phyloP scores from a whole-genome alignment of 345 rosid species.

The Citrus australasica region DNA sequence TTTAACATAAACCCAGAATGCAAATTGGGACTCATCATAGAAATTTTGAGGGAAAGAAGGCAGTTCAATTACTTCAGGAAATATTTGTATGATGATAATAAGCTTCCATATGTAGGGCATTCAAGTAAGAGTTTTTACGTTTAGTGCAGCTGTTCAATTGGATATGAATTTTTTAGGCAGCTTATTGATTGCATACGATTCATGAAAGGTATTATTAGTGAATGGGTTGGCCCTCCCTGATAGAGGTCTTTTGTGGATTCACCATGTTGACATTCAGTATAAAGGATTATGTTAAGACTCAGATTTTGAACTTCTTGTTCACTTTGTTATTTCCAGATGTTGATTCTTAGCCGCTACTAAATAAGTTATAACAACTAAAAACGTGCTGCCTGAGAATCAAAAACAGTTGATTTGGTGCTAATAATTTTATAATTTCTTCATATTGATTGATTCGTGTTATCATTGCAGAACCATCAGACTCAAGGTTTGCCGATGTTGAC shows the following conservation, averaged over 20 bases:
- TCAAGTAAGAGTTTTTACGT: not conserved
- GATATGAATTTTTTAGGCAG: too few relatives aligned
- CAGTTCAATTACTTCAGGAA: not conserved
- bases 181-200: too few relatives aligned
- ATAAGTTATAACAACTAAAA: not conserved
- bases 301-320: not conserved
- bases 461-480: slow-evolving; percentile 65
- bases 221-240: too few relatives aligned
- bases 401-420: not conserved
- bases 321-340: not conserved
- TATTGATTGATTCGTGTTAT: not conserved
- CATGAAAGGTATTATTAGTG: too few relatives aligned
- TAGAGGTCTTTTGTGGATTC: not conserved
- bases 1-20: not conserved
- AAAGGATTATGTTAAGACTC: not conserved
- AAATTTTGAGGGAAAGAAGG: not conserved
- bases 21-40: not conserved
- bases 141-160: not conserved
- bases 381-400: not conserved
- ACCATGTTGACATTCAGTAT: not conserved
- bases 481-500: slow-evolving; percentile 61
- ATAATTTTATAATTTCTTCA: not conserved
- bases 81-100: not conserved
- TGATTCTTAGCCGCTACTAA: not conserved
- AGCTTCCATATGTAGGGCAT: not conserved